phyloP scores from a whole-genome alignment of 2,329 filamentous ascomycete genomes.

The Alternaria hordeiaustralica region DNA sequence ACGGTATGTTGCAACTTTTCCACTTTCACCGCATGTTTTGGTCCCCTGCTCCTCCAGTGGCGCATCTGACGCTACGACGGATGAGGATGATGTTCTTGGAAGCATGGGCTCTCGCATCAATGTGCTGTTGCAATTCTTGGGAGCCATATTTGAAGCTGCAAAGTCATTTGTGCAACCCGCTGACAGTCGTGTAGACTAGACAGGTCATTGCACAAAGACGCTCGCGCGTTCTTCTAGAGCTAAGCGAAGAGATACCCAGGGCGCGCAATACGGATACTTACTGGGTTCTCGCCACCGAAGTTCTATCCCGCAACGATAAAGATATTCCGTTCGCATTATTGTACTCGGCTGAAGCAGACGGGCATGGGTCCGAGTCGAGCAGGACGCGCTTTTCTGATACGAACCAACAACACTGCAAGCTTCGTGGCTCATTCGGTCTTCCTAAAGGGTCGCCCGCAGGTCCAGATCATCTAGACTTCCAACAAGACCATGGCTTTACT shows the following conservation, averaged over 20 bases:
- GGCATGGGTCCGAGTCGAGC: conserved; percentile 6
- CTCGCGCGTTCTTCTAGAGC: conserved; percentile 18
- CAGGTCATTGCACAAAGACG: conserved; percentile 14
- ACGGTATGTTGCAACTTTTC: conserved; percentile 60
- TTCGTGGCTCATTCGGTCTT: conserved; percentile 33
- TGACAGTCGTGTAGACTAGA: conserved; percentile 15
- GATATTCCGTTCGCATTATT: conserved; percentile 36
- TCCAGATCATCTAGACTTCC: conserved; percentile 30
- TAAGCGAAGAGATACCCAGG: conserved; percentile 69
- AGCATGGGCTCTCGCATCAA: not conserved
- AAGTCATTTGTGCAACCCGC: not conserved
- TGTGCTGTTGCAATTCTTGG: not conserved
- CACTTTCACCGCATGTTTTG: not conserved
- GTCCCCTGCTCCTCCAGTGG: not conserved
- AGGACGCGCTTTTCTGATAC: conserved; percentile 11
- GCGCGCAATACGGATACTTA: conserved; percentile 73
- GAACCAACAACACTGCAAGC: conserved; percentile 21
- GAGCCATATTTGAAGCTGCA: not conserved
- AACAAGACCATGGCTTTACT: conserved; percentile 19
- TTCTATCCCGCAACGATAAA: conserved; percentile 72
- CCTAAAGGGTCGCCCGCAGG: conserved; percentile 26
- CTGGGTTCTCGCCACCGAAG: conserved; percentile 71
- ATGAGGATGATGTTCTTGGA: not conserved
- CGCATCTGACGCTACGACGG: not conserved
- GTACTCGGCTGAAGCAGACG: conserved; percentile 29